These are phyloP conservation scores for Annona squamosa DNA, from an alignment of 164 flowering plant genomes.

Conservation along the genomic window DNA sequence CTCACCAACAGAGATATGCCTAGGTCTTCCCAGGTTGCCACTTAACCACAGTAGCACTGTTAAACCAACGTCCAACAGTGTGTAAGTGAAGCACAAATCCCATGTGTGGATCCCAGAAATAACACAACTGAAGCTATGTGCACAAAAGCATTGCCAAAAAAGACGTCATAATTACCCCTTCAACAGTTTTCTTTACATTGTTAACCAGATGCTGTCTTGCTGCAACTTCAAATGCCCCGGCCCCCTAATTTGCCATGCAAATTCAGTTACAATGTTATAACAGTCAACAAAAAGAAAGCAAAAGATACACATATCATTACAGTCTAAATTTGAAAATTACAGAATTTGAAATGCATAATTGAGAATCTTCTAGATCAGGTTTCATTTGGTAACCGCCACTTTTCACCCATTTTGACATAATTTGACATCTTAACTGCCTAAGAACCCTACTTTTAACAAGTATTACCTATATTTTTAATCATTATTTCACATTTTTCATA, in stretches of 20 bases:
- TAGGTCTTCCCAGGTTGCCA: not conserved
- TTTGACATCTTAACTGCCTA: too few species aligned
- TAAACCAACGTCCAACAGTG: not conserved
- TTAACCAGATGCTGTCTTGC: slow-evolving; percentile 81
- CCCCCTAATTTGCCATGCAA: slow-evolving; percentile 49
- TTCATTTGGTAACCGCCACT: too few species aligned
- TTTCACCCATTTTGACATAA: too few species aligned
- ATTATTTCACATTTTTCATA: too few species aligned
- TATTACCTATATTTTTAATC: too few species aligned
- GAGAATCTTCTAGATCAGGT: too few species aligned
- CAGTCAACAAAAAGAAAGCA: not conserved
- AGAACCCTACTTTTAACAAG: too few species aligned
- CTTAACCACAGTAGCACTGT: not conserved
- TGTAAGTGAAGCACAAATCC: not conserved
- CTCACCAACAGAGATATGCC: not conserved
- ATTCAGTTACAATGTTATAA: not conserved
- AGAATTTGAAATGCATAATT: too few species aligned
- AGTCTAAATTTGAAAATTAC: too few species aligned
- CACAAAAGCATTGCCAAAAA: not conserved
- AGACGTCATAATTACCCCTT: slow-evolving; percentile 60
- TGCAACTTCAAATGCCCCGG: slow-evolving; percentile 98
- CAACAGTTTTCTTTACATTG: slow-evolving; percentile 88
- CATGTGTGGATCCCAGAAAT: not conserved
- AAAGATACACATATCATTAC: too few species aligned
- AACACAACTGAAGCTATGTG: not conserved